A percentile compares a stretch with the other conserved stretches of the same genome.
phyloP scores from a whole-genome alignment of 306 rosid genomes.

The Vigna mungo region DNA sequence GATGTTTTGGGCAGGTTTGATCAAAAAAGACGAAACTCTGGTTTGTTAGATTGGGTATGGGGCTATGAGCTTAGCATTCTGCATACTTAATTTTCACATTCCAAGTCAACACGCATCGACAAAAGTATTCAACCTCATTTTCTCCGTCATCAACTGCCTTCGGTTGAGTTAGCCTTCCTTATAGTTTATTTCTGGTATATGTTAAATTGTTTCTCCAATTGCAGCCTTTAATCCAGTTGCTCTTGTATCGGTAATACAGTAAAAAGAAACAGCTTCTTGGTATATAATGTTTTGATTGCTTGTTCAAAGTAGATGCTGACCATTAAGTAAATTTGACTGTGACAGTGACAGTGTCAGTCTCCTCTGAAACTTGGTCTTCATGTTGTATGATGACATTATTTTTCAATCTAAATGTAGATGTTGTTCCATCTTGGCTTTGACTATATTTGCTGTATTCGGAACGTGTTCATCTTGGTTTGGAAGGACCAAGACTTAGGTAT shows the following conservation, averaged over 20 bases:
- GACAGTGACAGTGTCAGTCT: background rate
- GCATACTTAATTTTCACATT: background rate
- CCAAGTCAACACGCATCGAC: background rate
- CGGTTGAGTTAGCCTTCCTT: background rate
- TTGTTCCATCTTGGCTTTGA: background rate
- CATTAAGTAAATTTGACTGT: background rate
- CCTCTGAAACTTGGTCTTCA: background rate
- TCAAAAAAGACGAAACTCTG: background rate
- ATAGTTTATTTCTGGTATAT: conserved; percentile 47
- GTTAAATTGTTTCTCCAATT: conserved; percentile 52
- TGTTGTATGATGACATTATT: background rate
- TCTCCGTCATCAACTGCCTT: background rate
- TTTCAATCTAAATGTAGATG: background rate
- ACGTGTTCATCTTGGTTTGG: background rate
- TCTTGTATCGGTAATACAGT: conserved; percentile 43
- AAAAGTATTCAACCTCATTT: background rate
- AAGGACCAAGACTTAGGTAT: background rate
- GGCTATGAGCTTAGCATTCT: background rate
- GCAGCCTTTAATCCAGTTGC: conserved; percentile 42
- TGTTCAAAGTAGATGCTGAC: conserved; percentile 4
- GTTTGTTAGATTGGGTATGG: background rate
- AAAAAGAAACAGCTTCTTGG: background rate
- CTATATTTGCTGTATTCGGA: conserved; percentile 10
- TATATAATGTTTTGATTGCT: background rate
- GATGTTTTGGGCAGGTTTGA: background rate